These are phyloP conservation scores for Rubroboletus pulcherrimus DNA, from an alignment of 768 basidiomycete species.

Conservation along the genomic window DNA sequence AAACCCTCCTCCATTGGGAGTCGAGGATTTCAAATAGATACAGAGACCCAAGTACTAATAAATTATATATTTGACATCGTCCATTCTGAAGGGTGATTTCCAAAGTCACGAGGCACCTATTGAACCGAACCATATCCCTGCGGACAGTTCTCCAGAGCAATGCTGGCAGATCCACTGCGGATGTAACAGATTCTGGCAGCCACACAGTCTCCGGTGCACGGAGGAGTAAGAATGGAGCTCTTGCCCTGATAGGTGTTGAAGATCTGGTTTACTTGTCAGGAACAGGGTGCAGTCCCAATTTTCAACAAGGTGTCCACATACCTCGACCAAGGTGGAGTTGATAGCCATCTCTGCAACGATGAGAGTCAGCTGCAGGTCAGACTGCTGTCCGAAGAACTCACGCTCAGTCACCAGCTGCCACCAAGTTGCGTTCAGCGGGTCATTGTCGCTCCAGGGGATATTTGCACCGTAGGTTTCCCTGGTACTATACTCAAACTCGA, in stretches of 20 bases:
- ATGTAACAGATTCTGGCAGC: constrained; percentile 74
- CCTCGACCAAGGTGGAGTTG: constrained; percentile 55
- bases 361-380: neutral
- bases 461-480: constrained; percentile 61
- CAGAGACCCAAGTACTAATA: too few species aligned
- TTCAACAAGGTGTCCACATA: constrained; percentile 27
- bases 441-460: constrained; percentile 53
- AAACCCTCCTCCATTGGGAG: too few species aligned
- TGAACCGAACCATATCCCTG: constrained; percentile 66
- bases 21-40: too few species aligned
- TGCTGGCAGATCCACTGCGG: constrained; percentile 63
- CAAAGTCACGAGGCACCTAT: constrained; percentile 9
- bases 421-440: constrained; percentile 79
- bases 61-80: too few species aligned
- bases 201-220: constrained; percentile 62
- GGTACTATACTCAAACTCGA: constrained; percentile 61
- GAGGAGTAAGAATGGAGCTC: constrained; percentile 46
- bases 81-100: too few species aligned
- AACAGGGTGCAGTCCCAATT: neutral
- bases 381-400: constrained; percentile 27
- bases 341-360: constrained; percentile 49
- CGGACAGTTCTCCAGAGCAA: constrained; percentile 57
- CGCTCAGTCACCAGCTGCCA: constrained; percentile 80
- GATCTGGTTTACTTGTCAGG: constrained; percentile 34
- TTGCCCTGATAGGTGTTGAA: constrained; percentile 76